Evolutionary conservation across 2,329 filamentous ascomycete species (phyloP).

Genomic region (Pezicula neosporulosa): DNA sequence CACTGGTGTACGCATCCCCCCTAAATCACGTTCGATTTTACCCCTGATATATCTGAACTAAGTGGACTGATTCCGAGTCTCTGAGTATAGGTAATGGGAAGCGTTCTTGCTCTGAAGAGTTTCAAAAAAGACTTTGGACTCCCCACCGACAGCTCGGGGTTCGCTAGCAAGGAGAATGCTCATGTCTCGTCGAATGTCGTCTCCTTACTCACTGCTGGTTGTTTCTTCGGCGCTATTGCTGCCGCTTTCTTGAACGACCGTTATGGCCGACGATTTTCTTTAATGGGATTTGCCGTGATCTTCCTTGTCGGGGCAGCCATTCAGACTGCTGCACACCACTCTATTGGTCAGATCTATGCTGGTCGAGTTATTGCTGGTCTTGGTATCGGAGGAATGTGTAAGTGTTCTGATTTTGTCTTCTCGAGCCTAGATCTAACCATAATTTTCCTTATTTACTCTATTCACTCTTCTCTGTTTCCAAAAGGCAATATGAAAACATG

Average conservation of each 20-base stretch:
- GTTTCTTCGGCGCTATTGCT: slow-evolving; percentile 45
- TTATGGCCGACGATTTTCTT: slow-evolving; percentile 39
- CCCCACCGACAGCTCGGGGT: slow-evolving; percentile 12
- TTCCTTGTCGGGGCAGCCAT: slow-evolving; percentile 38
- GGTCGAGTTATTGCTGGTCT: slow-evolving; percentile 44
- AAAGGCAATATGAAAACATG: too few species aligned
- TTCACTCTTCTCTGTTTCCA: too few species aligned
- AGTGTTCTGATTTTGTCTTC: too few species aligned
- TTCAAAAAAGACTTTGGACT: slow-evolving; percentile 22
- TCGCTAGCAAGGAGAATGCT: slow-evolving; percentile 12
- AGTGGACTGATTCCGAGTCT: too few species aligned
- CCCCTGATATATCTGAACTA: too few species aligned
- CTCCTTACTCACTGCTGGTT: slow-evolving; percentile 46
- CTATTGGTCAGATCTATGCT: slow-evolving; percentile 39
- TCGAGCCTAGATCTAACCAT: too few species aligned
- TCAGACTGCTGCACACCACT: slow-evolving; percentile 42
- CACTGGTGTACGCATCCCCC: slow-evolving; percentile 8
- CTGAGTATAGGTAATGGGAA: slow-evolving; percentile 15
- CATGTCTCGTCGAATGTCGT: slow-evolving; percentile 34
- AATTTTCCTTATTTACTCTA: too few species aligned
- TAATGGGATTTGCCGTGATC: slow-evolving; percentile 40
- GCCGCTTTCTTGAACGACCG: slow-evolving; percentile 44
- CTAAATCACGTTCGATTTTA: too few species aligned
- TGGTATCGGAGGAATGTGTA: slow-evolving; percentile 41
- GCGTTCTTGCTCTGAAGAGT: slow-evolving; percentile 16